Percentiles rank a stretch among this genome's conserved stretches.
phyloP scores from a whole-genome alignment of 1,284 basidiomycete genomes.

The Pascua sp. region DNA sequence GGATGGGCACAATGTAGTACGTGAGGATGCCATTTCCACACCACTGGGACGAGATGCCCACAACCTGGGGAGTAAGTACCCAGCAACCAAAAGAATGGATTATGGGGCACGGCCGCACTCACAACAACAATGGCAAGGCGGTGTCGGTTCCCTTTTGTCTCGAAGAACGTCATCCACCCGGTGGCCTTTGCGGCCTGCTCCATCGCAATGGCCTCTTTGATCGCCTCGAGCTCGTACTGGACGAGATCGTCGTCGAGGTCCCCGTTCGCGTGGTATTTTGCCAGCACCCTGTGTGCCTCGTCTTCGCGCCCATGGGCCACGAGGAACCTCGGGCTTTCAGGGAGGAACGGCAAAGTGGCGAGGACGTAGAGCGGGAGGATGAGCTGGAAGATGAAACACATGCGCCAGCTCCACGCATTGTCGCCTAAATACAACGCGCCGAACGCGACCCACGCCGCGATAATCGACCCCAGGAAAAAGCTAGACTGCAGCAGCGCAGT shows the following conservation, averaged over 20 bases:
- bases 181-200: constrained; percentile 49
- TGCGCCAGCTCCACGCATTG: constrained; percentile 5
- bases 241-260: constrained; percentile 24
- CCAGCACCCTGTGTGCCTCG: constrained; percentile 33
- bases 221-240: constrained; percentile 23
- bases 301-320: constrained; percentile 19
- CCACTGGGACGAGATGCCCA: constrained; percentile 48
- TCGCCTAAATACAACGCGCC: constrained; percentile 13
- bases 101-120: no score
- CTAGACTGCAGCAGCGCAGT: constrained; percentile 9
- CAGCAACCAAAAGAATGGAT: no score
- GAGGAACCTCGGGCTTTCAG: constrained; percentile 16
- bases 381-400: constrained; percentile 26
- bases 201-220: constrained; percentile 48
- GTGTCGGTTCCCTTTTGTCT: constrained; percentile 48
- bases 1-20: constrained; percentile 14
- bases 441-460: constrained; percentile 20
- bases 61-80: no score
- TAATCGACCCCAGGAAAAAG: constrained; percentile 12
- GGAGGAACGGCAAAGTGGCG: constrained; percentile 8
- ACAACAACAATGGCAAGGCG: constrained; percentile 52
- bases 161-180: constrained; percentile 20
- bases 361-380: neutral
- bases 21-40: constrained; percentile 13
- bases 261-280: constrained; percentile 31